Evolutionary conservation across 1,139 yeast species (phyloP).

Genomic region (Geotrichum candidum): DNA sequence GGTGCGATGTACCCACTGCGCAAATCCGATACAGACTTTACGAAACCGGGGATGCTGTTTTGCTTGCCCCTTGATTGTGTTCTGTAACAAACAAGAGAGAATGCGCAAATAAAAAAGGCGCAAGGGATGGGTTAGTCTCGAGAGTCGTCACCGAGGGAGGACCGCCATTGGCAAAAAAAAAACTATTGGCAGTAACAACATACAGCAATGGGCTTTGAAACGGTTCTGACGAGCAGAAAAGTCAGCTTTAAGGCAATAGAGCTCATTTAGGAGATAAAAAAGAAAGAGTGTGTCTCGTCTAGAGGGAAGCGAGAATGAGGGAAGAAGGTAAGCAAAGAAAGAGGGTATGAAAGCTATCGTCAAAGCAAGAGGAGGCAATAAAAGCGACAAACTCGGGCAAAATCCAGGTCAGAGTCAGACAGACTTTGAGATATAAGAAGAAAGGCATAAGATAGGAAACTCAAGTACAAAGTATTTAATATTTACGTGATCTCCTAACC

Average conservation of each 20-base stretch:
- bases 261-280: slow-evolving; percentile 30
- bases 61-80: slow-evolving; percentile 66
- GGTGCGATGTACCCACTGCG: slow-evolving; percentile 65
- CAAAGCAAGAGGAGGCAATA: background rate
- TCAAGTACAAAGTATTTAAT: no score
- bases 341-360: background rate
- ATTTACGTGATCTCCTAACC: background rate
- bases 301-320: background rate
- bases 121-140: background rate
- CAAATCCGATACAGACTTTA: slow-evolving; percentile 57
- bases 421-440: no score
- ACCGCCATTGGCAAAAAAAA: background rate
- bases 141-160: background rate
- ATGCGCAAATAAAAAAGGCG: background rate
- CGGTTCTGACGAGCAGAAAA: slow-evolving; percentile 65
- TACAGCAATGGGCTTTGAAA: slow-evolving; percentile 76
- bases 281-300: background rate
- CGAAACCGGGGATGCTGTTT: slow-evolving; percentile 65
- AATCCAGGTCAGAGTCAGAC: background rate
- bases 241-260: slow-evolving; percentile 66
- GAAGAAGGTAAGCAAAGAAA: background rate
- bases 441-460: background rate
- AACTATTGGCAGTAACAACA: background rate
- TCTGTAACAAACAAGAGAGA: slow-evolving; percentile 26
- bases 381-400: background rate